Conservation (phyloP, 345 rosid species). For the Eucalyptus paniculata region DNA sequence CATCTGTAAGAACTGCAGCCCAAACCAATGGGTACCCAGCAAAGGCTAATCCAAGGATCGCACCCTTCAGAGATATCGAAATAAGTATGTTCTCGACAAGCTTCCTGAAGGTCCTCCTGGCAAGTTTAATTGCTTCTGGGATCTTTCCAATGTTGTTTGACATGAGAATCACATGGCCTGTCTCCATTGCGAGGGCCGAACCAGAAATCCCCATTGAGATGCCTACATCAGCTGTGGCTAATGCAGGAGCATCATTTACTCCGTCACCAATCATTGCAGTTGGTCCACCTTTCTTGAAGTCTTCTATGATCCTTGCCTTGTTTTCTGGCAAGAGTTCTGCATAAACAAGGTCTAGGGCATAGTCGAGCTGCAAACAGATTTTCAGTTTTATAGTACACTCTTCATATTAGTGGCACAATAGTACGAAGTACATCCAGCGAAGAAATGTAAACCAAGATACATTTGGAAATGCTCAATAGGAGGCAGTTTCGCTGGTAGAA, state of each 20-base stretch:
- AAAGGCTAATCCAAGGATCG: constrained; percentile 50
- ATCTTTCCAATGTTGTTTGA: constrained; percentile 63
- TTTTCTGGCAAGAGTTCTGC: constrained; percentile 69
- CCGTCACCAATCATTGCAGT: constrained; percentile 84
- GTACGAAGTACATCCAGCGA: neutral
- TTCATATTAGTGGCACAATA: neutral
- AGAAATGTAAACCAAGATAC: neutral
- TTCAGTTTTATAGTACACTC: neutral
- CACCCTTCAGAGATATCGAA: constrained; percentile 33
- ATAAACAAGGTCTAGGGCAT: constrained; percentile 39
- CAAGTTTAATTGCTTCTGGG: constrained; percentile 52
- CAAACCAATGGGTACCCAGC: constrained; percentile 77
- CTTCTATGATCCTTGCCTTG: constrained; percentile 38
- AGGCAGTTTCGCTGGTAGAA: no score
- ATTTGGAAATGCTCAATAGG: neutral
- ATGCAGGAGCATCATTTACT: constrained; percentile 80
- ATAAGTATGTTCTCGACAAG: constrained; percentile 44
- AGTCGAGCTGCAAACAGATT: constrained; percentile 37
- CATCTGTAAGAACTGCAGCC: constrained; percentile 72
- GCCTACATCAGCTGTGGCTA: constrained; percentile 73
- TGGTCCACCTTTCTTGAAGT: constrained; percentile 39
- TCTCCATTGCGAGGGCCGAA: constrained; percentile 73
- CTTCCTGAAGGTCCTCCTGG: constrained; percentile 40
- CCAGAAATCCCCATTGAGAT: constrained; percentile 85
- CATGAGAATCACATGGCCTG: constrained; percentile 67